Evolutionary conservation across 768 basidiomycete genomes (phyloP).

Genomic region (Pleurotus djamor): DNA sequence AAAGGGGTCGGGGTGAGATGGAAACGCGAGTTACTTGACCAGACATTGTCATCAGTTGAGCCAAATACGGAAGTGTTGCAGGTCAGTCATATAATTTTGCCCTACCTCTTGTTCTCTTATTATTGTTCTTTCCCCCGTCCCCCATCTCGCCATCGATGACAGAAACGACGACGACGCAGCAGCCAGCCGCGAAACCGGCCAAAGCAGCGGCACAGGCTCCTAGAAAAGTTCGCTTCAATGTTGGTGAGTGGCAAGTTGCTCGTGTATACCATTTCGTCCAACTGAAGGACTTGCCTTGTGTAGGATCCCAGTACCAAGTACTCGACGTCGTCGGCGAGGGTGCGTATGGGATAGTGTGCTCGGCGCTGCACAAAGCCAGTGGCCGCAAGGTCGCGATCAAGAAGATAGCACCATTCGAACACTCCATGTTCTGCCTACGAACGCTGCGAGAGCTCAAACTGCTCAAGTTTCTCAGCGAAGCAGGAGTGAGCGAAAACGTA

Average conservation of each 20-base stretch:
- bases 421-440: conserved; percentile 87
- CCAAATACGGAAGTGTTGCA: neutral
- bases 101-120: neutral
- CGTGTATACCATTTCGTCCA: neutral
- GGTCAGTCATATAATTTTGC: conserved; percentile 1
- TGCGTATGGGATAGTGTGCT: conserved; percentile 91
- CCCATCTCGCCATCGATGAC: conserved; percentile 22
- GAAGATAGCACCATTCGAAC: conserved; percentile 93
- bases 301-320: conserved; percentile 55
- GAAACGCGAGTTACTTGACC: neutral
- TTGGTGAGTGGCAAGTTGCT: conserved; percentile 46
- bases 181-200: conserved; percentile 18
- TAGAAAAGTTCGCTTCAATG: conserved; percentile 87
- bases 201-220: conserved; percentile 52
- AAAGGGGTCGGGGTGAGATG: neutral
- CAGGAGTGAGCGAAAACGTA: neutral
- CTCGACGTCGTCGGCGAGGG: conserved; percentile 91
- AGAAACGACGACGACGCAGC: conserved; percentile 33
- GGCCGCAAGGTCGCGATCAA: conserved; percentile 93
- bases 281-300: neutral
- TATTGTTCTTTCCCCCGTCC: conserved; percentile 2
- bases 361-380: conserved; percentile 75
- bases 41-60: neutral
- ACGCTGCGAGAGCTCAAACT: conserved; percentile 92
- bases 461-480: conserved; percentile 78